phyloP scores from a whole-genome alignment of 23 red algal genomes.

The Pyropia yezoensis region DNA sequence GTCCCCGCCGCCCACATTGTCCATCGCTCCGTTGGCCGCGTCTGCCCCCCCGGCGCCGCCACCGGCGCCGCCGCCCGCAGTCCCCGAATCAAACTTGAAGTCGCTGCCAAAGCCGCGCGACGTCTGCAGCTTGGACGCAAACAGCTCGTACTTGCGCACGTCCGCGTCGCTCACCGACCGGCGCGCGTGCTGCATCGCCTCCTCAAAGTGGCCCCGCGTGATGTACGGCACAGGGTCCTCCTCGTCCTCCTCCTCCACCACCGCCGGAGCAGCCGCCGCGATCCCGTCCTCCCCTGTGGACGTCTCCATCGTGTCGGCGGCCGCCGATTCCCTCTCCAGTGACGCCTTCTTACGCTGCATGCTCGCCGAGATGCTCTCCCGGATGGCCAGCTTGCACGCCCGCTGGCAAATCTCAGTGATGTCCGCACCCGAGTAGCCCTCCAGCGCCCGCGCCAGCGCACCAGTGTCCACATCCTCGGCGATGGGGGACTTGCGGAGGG shows the following conservation, averaged over 20 bases:
- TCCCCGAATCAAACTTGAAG: constrained; percentile 79
- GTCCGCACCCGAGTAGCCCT: constrained; percentile 97
- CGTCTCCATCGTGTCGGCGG: constrained; percentile 66
- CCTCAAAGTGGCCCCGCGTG: constrained; percentile 95
- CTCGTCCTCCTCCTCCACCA: constrained; percentile 34
- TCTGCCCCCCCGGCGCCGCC: too few species aligned
- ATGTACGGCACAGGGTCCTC: constrained; percentile 83
- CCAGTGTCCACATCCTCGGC: constrained; percentile 84
- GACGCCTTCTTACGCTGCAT: constrained; percentile 62
- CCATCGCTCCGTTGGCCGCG: too few species aligned
- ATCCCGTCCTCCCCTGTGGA: not conserved
- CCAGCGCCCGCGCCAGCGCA: constrained; percentile 69
- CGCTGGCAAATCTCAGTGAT: constrained; percentile 99
- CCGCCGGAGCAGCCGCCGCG: too few species aligned
- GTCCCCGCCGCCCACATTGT: too few species aligned
- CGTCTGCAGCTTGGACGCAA: constrained; percentile 82
- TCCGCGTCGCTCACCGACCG: constrained; percentile 94
- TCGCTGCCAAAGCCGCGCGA: constrained; percentile 92
- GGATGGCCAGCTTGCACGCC: constrained; percentile 96
- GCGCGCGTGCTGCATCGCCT: constrained; percentile 88
- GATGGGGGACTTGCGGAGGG: constrained; percentile 81
- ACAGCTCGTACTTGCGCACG: constrained; percentile 97
- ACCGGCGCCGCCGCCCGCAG: too few species aligned
- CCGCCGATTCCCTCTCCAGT: constrained; percentile 9
- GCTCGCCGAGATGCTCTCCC: constrained; percentile 86